Evolutionary conservation across 148 eudicot genomes (phyloP), one percentile per base, ranked within the genome.

Genomic region (Cornus florida): DNA sequence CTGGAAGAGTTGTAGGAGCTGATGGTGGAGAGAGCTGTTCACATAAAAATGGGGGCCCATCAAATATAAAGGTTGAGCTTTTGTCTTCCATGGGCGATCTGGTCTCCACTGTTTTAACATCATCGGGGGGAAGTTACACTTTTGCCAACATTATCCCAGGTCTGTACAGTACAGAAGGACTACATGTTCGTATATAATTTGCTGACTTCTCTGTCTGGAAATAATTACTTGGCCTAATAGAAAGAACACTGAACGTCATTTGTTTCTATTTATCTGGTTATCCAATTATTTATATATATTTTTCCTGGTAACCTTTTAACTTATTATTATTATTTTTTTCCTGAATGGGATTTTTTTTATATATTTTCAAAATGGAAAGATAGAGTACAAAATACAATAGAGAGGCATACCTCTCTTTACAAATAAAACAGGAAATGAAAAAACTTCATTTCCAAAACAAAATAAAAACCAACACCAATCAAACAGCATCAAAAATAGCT

Each of bases 1-100:
- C 95, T 80, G 99, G 99, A 84, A 88, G 89, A 89, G 89, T 94
- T 84, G 84, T 86, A 13, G 99, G 98, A 80, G 90, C 94, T 79
- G 93, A 92, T 87, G 95, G 97, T 77, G 99, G 97, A 38, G 86
- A 80, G 77, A 92, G 97, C 77, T 97, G 99, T 81, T 77, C 76
- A 23, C 84, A 85, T 66, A 92, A 88, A 87, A 80, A 83, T 73
- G 94, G 93, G 62, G 99, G 99, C 70, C 98, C 99, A 80, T 89
- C 97, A 78, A 81, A 90, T 84, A 96, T 97, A 67, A 89, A 83
- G 31, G 91, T 97, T 72, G 96, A 94, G 84, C 99, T 97, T 73
- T 80, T 91, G 68, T 89, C 93, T 83, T 71, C 89, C 31, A 76
- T 74, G 31, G 95, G 86, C 75, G 94, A 88, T 80, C 77, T 90